Conservation (phyloP, 2,329 filamentous ascomycete genomes). For the Teratosphaeria nubilosa region DNA sequence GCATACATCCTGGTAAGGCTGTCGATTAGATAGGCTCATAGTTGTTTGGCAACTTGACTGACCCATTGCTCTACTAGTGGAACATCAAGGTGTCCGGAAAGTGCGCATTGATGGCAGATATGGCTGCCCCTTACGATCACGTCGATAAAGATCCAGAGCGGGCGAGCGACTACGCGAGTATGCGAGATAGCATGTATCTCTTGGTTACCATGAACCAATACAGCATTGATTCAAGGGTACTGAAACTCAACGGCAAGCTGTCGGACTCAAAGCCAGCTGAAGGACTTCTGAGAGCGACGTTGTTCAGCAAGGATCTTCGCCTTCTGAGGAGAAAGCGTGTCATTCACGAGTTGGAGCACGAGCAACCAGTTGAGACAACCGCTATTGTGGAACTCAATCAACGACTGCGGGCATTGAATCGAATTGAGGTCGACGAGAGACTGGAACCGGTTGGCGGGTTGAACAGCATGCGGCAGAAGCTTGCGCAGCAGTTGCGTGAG, state of each 20-base stretch:
- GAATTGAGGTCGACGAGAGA: neutral
- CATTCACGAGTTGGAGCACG: neutral
- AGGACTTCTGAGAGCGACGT: conserved; percentile 29
- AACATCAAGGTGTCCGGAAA: conserved; percentile 32
- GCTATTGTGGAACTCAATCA: neutral
- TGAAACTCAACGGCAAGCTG: conserved; percentile 1
- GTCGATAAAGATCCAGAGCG: conserved; percentile 15
- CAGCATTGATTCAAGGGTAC: conserved; percentile 22
- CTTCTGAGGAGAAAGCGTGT: neutral
- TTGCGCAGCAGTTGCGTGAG: conserved; percentile 32
- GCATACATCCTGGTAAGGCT: conserved; percentile 22
- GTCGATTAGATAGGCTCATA: neutral
- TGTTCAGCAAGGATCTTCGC: conserved; percentile 31
- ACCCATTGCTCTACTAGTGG: conserved; percentile 17
- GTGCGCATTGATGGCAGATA: conserved; percentile 30
- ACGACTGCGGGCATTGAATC: conserved; percentile 8
- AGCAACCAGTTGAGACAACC: neutral
- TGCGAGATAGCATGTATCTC: conserved; percentile 37
- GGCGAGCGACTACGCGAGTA: conserved; percentile 26
- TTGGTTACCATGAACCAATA: conserved; percentile 38
- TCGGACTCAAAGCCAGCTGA: conserved; percentile 24
- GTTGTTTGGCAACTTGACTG: neutral
- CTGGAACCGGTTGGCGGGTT: conserved; percentile 12
- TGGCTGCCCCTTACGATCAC: conserved; percentile 25
- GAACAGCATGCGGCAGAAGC: conserved; percentile 23